Base-by-base conservation (phyloP, 2,329 filamentous ascomycete species). In the Cladosporium sp. region DNA sequence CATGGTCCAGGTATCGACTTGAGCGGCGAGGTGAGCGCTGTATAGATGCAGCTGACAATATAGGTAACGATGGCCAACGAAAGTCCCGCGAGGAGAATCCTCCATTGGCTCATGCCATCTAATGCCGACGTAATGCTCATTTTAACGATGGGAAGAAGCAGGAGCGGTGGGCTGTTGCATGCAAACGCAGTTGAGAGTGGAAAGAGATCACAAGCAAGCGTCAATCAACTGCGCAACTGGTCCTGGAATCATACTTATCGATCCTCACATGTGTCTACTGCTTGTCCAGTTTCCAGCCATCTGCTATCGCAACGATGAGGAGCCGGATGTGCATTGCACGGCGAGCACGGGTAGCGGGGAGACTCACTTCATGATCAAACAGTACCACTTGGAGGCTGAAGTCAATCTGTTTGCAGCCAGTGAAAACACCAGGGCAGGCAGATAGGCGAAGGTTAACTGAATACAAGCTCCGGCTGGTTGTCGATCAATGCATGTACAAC, bases 1-100 rank as follows among this genome's bases (percentile, higher is more conserved):
- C 70, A 63, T 12, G 75, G 76, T 15, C 76, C 76, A 1, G 75
- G 75, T 21, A 80, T 74, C 7, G 70, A 66, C 10, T 68, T 66
- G 4, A 80, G 71, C 15, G 76, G 76, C 4, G 51, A 64, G 18
- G 51, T 64, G 11, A 64, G 51, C 26, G 61, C 61, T 36, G 61
- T 64, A 38, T 64, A 57, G 5, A 64, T 26, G n/a, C 36, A 64
- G 49, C 49, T 64, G 18, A 36, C 28, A 15, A 57, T n/a, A 38
- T 64, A 64, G 11, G 61, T 57, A 30, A 24, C 51, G 21, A 64
- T 24, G 6, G 51, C 51, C 26, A 64, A 57, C 4, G 61, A 32
- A 11, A 57, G 41, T 4, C 34, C 51, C 24, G 61, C 36, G 15
- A 64, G 18, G 15, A 18, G 15, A 11, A 64, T 26, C 24, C 36